A percentile compares a stretch with the other conserved stretches of the same genome.
These are phyloP conservation scores for Cnidoscolus chayamansa DNA, from an alignment of 441 rosid genomes.

Conservation along the genomic window DNA sequence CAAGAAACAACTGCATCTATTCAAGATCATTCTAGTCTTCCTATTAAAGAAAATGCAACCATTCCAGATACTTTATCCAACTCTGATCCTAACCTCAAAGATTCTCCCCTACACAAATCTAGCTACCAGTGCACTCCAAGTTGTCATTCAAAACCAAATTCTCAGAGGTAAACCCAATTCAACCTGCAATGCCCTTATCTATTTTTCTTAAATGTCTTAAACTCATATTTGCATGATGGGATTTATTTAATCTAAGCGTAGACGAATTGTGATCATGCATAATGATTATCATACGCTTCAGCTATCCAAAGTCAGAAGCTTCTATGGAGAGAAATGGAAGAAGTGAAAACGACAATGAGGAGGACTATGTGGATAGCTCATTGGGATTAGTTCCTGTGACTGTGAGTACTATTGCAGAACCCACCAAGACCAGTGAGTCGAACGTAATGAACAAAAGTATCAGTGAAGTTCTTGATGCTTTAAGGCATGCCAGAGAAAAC, in stretches of 20 bases:
- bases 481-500: constrained; percentile 48
- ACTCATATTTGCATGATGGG: neutral
- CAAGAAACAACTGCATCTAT: constrained; percentile 21
- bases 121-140: constrained; percentile 15
- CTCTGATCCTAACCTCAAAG: constrained; percentile 13
- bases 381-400: constrained; percentile 41
- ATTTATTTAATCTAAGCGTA: neutral
- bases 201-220: neutral
- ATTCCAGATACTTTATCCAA: constrained; percentile 2
- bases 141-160: constrained; percentile 23
- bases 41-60: constrained; percentile 21
- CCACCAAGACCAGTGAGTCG: constrained; percentile 21
- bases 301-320: constrained; percentile 18
- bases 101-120: constrained; percentile 12
- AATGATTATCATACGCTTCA: constrained; percentile 1
- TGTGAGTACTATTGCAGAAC: constrained; percentile 6
- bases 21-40: constrained; percentile 12
- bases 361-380: constrained; percentile 33
- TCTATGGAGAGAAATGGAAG: constrained; percentile 12
- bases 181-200: neutral
- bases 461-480: constrained; percentile 47
- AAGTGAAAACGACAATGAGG: constrained; percentile 21
- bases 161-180: constrained; percentile 24
- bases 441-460: constrained; percentile 30
- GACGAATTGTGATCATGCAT: neutral